A percentile compares a stretch with the other conserved stretches of the same genome.
Conservation (phyloP, 2,329 filamentous ascomycete genomes). For the Zarea fungicola region DNA sequence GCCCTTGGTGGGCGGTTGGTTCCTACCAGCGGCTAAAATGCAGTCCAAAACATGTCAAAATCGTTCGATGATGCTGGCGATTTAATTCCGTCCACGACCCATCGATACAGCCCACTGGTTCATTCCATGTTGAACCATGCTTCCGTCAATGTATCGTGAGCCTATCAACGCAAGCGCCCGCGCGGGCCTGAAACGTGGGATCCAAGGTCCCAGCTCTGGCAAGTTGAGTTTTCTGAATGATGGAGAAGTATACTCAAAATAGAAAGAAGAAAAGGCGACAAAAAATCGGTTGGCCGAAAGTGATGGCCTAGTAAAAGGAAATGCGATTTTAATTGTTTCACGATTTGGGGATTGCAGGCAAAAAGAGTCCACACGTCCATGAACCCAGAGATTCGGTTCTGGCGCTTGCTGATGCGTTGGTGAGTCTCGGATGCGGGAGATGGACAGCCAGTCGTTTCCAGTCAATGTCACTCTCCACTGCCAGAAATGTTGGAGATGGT, state of each 20-base stretch:
- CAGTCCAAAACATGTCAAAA: neutral
- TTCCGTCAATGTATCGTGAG: neutral
- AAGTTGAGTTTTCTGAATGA: no score
- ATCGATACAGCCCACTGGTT: neutral
- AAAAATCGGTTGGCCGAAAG: neutral
- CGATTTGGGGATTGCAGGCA: neutral
- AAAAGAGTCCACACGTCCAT: conserved; percentile 6
- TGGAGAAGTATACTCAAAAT: neutral
- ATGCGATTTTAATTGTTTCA: no score
- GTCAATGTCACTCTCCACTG: no score
- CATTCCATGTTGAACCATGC: no score
- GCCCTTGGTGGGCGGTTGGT: no score
- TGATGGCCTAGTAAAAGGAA: no score
- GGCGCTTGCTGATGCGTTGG: conserved; percentile 1
- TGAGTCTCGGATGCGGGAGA: conserved; percentile 2
- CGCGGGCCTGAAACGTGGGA: neutral
- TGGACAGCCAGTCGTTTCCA: conserved; percentile 1
- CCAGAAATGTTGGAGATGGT: neutral
- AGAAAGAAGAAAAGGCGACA: neutral
- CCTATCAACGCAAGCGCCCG: conserved; percentile 1
- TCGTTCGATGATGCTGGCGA: neutral
- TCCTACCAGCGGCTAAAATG: neutral
- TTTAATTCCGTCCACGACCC: neutral
- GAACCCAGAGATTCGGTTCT: conserved; percentile 8
- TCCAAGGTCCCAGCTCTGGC: neutral